phyloP scores from a whole-genome alignment of 2,329 filamentous ascomycete genomes.

The Aspergillus aculeatus region DNA sequence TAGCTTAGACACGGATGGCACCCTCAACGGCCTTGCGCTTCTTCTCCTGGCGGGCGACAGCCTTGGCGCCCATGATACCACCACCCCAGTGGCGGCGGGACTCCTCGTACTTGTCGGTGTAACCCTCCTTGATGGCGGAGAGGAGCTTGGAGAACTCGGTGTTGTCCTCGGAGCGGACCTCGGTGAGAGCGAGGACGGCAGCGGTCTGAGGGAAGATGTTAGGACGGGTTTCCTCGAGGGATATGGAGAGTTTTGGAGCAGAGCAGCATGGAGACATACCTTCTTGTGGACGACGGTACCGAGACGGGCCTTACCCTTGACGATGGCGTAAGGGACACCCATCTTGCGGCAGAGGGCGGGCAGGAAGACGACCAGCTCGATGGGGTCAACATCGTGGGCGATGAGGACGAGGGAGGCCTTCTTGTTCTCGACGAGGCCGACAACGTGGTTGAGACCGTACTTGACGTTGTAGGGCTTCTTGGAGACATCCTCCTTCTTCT shows the following conservation, averaged over 20 bases:
- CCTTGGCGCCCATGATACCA: conserved; percentile 99
- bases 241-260: too few relatives aligned
- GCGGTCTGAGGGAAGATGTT: conserved; percentile 67
- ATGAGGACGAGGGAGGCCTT: conserved; percentile 98
- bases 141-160: conserved; percentile 95
- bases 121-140: conserved; percentile 95
- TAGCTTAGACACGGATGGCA: conserved; percentile 93
- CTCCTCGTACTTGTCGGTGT: conserved; percentile 93
- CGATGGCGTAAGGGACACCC: conserved; percentile 97
- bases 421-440: conserved; percentile 98
- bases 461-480: conserved; percentile 99
- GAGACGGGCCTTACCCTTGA: conserved; percentile 99
- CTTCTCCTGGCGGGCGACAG: conserved; percentile 74
- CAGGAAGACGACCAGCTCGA: conserved; percentile 98
- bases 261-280: conserved; percentile 49
- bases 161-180: conserved; percentile 98
- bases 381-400: conserved; percentile 98
- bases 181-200: conserved; percentile 90
- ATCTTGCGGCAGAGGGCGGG: conserved; percentile 99
- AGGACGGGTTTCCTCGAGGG: conserved; percentile 1
- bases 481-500: conserved; percentile 99
- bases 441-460: conserved; percentile 99
- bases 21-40: conserved; percentile 89
- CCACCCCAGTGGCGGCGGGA: conserved; percentile 94
- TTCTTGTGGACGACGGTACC: conserved; percentile 99